Percentiles rank a stretch among this genome's conserved stretches.
Evolutionary conservation across 1,284 basidiomycete species (phyloP).

Genomic region (Erythrobasidium hasegawianum): DNA sequence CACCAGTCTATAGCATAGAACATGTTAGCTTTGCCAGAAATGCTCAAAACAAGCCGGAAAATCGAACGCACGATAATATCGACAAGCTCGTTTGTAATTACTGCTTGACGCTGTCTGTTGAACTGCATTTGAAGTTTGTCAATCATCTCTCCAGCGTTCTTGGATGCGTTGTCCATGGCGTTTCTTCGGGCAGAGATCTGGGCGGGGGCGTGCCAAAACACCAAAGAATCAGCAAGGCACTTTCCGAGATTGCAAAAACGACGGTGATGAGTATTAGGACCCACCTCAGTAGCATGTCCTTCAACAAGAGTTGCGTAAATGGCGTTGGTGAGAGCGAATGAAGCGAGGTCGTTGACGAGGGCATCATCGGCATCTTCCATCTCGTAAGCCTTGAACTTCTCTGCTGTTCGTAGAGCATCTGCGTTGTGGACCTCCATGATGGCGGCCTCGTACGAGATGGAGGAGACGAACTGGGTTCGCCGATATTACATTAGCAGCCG

Average conservation of each 20-base stretch:
- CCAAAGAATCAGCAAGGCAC: not conserved
- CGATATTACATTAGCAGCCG: too few species aligned
- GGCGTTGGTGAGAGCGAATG: constrained; percentile 95
- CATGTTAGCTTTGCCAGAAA: not conserved
- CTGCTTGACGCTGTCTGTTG: constrained; percentile 87
- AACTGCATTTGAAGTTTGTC: constrained; percentile 73
- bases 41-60: not conserved
- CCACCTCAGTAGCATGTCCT: constrained; percentile 93
- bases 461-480: constrained; percentile 56
- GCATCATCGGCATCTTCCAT: constrained; percentile 73
- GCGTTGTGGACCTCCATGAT: constrained; percentile 76
- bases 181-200: constrained; percentile 64
- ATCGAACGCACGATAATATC: constrained; percentile 64
- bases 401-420: constrained; percentile 67
- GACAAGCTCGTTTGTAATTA: constrained; percentile 92
- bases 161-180: constrained; percentile 99
- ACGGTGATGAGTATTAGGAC: constrained; percentile 49
- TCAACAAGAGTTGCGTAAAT: constrained; percentile 93
- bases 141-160: constrained; percentile 66
- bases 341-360: constrained; percentile 85
- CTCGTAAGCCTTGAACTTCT: constrained; percentile 64
- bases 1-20: constrained; percentile 38
- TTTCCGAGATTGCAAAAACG: not conserved
- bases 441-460: constrained; percentile 79
- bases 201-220: too few species aligned